Evolutionary conservation across 1,139 yeast species (phyloP).

Genomic region (Arxiozyma heterogenica): DNA sequence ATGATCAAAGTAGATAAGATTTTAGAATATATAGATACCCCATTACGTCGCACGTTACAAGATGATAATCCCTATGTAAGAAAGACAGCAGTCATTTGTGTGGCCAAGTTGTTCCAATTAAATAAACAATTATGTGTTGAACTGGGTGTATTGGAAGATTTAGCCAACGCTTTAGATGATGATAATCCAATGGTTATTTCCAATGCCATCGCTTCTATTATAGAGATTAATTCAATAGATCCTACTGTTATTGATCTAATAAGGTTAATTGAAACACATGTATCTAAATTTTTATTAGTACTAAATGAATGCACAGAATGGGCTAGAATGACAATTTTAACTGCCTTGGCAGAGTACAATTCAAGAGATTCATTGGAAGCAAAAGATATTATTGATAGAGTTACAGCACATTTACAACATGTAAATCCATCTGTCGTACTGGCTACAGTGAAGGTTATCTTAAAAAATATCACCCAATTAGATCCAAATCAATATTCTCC

Average conservation of each 20-base stretch:
- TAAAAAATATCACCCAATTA: constrained; percentile 46
- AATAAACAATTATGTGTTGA: constrained; percentile 75
- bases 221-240: constrained; percentile 70
- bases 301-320: constrained; percentile 97
- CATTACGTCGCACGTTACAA: constrained; percentile 69
- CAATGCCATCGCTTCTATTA: constrained; percentile 77
- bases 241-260: constrained; percentile 34
- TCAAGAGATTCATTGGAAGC: constrained; percentile 55
- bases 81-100: constrained; percentile 95
- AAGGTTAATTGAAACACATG: constrained; percentile 33
- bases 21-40: constrained; percentile 90
- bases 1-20: constrained; percentile 92
- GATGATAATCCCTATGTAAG: constrained; percentile 97
- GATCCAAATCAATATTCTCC: constrained; percentile 5
- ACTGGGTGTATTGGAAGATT: constrained; percentile 69
- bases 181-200: constrained; percentile 96
- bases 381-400: constrained; percentile 78
- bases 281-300: constrained; percentile 54
- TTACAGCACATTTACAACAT: constrained; percentile 93
- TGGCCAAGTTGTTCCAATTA: constrained; percentile 87
- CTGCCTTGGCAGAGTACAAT: constrained; percentile 68
- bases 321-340: constrained; percentile 89
- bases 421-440: constrained; percentile 94
- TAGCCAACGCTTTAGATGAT: constrained; percentile 68
- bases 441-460: constrained; percentile 72